These are phyloP conservation scores for Phytophthora uliginosa DNA, from an alignment of 352 stramenopile species.

Conservation along the genomic window DNA sequence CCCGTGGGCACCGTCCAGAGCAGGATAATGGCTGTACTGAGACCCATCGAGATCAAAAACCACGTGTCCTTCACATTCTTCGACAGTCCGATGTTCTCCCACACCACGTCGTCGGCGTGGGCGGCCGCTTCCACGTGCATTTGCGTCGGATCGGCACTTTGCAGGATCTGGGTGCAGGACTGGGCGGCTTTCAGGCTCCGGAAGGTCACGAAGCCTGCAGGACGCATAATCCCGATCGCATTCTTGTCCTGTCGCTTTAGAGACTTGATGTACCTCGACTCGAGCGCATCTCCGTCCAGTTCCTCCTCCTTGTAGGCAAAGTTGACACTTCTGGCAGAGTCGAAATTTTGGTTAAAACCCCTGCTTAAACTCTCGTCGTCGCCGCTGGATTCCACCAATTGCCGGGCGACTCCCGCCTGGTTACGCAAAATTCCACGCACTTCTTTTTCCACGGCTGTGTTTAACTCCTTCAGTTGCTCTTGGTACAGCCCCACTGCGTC, in stretches of 20 bases:
- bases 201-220: conserved; percentile 86
- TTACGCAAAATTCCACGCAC: conserved; percentile 73
- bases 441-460: conserved; percentile 84
- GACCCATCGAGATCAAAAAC: conserved; percentile 69
- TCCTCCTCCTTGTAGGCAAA: conserved; percentile 45
- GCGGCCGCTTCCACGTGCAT: conserved; percentile 79
- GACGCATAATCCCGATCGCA: conserved; percentile 71
- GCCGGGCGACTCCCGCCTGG: conserved; percentile 63
- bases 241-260: conserved; percentile 53
- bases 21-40: conserved; percentile 79
- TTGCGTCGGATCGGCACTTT: conserved; percentile 75
- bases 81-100: conserved; percentile 84
- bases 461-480: conserved; percentile 74
- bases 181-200: conserved; percentile 77
- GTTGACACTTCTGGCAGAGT: conserved; percentile 42
- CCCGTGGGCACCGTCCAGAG: conserved; percentile 88
- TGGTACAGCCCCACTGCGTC: conserved; percentile 83
- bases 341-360: conserved; percentile 30
- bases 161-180: conserved; percentile 83
- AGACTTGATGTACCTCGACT: conserved; percentile 73
- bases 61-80: conserved; percentile 79
- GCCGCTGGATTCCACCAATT: conserved; percentile 65
- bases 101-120: conserved; percentile 77
- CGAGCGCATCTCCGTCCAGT: conserved; percentile 38
- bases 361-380: conserved; percentile 36